Base-by-base conservation (phyloP, 1,284 basidiomycete species). In the Cerrena zonata region DNA sequence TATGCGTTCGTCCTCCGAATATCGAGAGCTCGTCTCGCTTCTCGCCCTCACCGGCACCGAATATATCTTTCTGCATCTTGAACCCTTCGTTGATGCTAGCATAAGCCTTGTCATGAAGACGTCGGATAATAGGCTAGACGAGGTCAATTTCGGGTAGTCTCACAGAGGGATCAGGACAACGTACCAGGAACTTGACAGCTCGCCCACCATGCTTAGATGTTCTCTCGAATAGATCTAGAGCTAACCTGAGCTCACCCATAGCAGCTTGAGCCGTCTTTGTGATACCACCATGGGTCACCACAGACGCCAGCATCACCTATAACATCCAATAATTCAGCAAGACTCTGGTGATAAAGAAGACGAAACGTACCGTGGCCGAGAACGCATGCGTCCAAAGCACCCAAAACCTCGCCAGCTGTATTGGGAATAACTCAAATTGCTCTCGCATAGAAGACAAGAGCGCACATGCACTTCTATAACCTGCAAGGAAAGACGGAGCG, bases 251-350 rank as follows among this genome's bases (percentile, higher is more conserved):
- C 61, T 86, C 84, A 13, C 77, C 62, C 51, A 87, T 61, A 2
- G 86, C 85, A 25, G 80, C 82, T 21, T 78, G 73, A 0, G 84
- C 83, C 25, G 82, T 80, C 62, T 82, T 85, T 1, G 78, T 82
- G 26, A 72, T 72, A 4, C 79, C 74, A 34, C 79, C 77, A 49
- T 81, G 80, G n/a, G 80, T 86, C 1, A 84, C 82, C 4, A 86
- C 75, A 4, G 83, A 82, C 4, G 80, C 77, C 42, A 88, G 63
- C 81, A 88, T 83, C 27, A 86, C 78, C 84, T 86, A 53, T n/a
- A 34, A 41, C 50, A 25, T 22, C 41, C 21, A 37, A 39, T 43
- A 24, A n/a, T n/a, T n/a, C n/a, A n/a, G 7, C 1, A 41, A 11
- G 18, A n/a, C 12, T 30, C 39, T 25, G 38, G 22, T 48, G 15